Evolutionary conservation across 106 monocot genomes (phyloP).

Genomic region (Allium fistulosum): DNA sequence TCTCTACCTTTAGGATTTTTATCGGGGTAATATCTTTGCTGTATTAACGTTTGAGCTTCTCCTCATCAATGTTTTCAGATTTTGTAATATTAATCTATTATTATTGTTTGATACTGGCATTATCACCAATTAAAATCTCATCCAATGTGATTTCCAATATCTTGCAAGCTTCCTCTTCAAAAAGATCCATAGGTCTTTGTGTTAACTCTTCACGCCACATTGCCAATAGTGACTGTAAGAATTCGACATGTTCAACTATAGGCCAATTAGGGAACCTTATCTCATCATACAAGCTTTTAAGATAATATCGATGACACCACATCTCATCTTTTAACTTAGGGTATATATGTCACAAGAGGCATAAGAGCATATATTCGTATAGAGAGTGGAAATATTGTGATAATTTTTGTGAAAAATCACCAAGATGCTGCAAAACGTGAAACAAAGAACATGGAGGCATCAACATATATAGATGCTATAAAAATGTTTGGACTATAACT

Average conservation of each 20-base stretch:
- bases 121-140: slow-evolving; percentile 55
- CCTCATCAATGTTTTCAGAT: slow-evolving; percentile 80
- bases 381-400: slow-evolving; percentile 91
- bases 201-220: slow-evolving; percentile 99
- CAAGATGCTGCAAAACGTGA: slow-evolving; percentile 97
- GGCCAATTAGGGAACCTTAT: slow-evolving; percentile 98
- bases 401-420: slow-evolving; percentile 97
- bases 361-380: slow-evolving; percentile 99
- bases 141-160: slow-evolving; percentile 87
- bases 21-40: slow-evolving; percentile 93
- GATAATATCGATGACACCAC: slow-evolving; percentile 99
- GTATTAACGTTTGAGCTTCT: slow-evolving; percentile 97
- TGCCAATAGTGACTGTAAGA: slow-evolving; percentile 84
- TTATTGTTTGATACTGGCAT: slow-evolving; percentile 16
- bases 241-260: slow-evolving; percentile 98
- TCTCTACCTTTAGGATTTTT: slow-evolving; percentile 99
- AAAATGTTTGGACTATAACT: too few relatives aligned
- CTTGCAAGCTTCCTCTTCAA: slow-evolving; percentile 92
- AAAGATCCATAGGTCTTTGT: slow-evolving; percentile 90
- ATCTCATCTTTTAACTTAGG: slow-evolving; percentile 96
- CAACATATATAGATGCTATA: not conserved
- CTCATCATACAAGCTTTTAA: slow-evolving; percentile 93
- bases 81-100: slow-evolving; percentile 19
- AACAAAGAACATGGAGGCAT: slow-evolving; percentile 9
- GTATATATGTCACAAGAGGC: slow-evolving; percentile 97